Evolutionary conservation across 495 filamentous ascomycete species (phyloP).

Genomic region (Penicillium ochrochloron): DNA sequence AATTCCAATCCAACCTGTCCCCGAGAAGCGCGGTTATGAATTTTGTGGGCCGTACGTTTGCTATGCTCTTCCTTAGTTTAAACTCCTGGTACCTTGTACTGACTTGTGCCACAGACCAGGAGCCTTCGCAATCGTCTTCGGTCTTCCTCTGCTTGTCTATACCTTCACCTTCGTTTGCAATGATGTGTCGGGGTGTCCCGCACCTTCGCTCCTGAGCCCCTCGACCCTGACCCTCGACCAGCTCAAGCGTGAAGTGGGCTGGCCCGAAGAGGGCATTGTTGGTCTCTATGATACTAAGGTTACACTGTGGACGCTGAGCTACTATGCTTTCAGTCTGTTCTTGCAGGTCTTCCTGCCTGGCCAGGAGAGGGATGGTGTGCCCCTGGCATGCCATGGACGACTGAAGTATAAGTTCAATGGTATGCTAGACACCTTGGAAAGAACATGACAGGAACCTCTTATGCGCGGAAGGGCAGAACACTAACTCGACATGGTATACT

Average conservation of each 20-base stretch:
- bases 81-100: constrained; percentile 15
- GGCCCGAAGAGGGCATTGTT: constrained; percentile 69
- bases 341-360: constrained; percentile 82
- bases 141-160: constrained; percentile 77
- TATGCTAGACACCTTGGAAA: constrained; percentile 39
- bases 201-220: constrained; percentile 80
- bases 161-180: constrained; percentile 84
- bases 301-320: constrained; percentile 68
- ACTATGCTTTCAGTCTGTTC: constrained; percentile 77
- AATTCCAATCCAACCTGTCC: constrained; percentile 42
- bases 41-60: constrained; percentile 84
- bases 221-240: constrained; percentile 68
- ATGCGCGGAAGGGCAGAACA: not conserved
- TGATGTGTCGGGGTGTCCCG: constrained; percentile 87
- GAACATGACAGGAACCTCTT: not conserved
- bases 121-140: constrained; percentile 72
- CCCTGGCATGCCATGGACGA: constrained; percentile 70
- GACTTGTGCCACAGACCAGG: constrained; percentile 62
- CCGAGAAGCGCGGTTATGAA: constrained; percentile 69
- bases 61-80: not conserved
- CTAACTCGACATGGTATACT: constrained; percentile 21
- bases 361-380: constrained; percentile 68
- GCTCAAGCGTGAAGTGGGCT: constrained; percentile 78
- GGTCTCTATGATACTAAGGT: constrained; percentile 65
- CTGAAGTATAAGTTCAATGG: constrained; percentile 91